These are phyloP conservation scores for Dendrobium chrysotoxum DNA, from an alignment of 106 monocot genomes.

Conservation along the genomic window DNA sequence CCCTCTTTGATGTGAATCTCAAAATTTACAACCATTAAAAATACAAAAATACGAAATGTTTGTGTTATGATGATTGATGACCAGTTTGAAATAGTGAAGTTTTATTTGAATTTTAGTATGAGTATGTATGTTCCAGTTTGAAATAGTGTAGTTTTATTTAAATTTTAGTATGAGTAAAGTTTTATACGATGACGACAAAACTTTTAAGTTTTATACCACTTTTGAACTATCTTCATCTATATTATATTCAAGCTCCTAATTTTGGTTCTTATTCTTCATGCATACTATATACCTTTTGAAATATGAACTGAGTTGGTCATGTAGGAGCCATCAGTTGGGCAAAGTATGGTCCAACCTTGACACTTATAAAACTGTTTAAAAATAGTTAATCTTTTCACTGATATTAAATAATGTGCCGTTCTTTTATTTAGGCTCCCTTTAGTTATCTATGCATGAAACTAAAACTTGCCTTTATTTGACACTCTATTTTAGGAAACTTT, in stretches of 20 bases:
- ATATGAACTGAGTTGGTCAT: background rate
- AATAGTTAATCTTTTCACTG: background rate
- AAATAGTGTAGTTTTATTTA: too few species aligned
- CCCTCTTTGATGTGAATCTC: too few species aligned
- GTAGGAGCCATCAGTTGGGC: background rate
- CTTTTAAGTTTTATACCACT: too few species aligned
- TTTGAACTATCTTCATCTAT: background rate
- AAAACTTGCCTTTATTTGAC: background rate
- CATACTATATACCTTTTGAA: background rate
- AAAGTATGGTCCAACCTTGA: background rate
- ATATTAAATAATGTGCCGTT: background rate
- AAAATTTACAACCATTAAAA: too few species aligned
- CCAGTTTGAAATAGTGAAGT: too few species aligned
- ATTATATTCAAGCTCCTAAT: background rate
- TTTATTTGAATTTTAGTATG: too few species aligned
- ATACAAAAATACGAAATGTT: too few species aligned
- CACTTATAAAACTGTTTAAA: background rate
- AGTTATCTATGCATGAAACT: background rate
- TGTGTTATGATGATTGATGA: too few species aligned
- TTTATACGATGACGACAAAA: too few species aligned
- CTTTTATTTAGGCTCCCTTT: background rate
- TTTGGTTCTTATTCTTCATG: background rate
- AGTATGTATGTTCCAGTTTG: too few species aligned
- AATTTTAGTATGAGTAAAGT: too few species aligned
- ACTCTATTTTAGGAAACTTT: conserved; percentile 80